Evolutionary conservation across 257 asterid species (phyloP), one percentile per base, ranked within the genome.

Genomic region (Jaltomata sinuosa): DNA sequence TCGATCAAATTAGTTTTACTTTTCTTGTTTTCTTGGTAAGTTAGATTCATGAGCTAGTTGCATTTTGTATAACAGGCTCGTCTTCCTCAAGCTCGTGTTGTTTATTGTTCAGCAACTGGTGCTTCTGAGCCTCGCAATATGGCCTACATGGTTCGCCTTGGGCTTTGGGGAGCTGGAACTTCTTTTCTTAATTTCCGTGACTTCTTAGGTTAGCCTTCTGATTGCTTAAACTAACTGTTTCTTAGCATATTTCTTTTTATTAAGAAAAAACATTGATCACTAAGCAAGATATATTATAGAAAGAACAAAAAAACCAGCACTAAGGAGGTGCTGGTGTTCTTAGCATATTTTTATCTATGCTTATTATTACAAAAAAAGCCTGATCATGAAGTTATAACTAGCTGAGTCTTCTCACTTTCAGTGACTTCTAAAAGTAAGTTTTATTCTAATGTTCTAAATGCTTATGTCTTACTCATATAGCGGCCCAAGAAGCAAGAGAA

Each of bases 61-160:
- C 84, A 87, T 87, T 45, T 65, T 87, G 64, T 76, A 82, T 83
- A 90, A 88, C 92, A 97, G 99, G 99, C 93, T 86, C 94, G 88
- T 77, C 99, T 97, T 91, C 98, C 98, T 87, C 93, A 94, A 87
- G 97, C 99, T 90, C 99, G 99, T 68, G 92, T 97, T 67, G 84
- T 94, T 80, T 97, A 97, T 87, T 97, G 99, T 91, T 97, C 99
- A 38, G 99, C 99, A 82, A 97, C 99, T 88, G 99, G 99, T 88
- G 98, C 99, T 87, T 95, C 99, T 84, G 99, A 97, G 85, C 99
- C 99, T 29, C 98, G 99, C 49, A 97, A 97, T 85, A 87, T 97
- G 97, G 99, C 98, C 62, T 97, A 97, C 84, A 97, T 97, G 99
- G 95, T 95, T 84, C 98, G 99, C 85, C 98, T 97, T 86, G 99